phyloP scores from a whole-genome alignment of 2,329 filamentous ascomycete genomes.

The Arthrobotrys conoides region DNA sequence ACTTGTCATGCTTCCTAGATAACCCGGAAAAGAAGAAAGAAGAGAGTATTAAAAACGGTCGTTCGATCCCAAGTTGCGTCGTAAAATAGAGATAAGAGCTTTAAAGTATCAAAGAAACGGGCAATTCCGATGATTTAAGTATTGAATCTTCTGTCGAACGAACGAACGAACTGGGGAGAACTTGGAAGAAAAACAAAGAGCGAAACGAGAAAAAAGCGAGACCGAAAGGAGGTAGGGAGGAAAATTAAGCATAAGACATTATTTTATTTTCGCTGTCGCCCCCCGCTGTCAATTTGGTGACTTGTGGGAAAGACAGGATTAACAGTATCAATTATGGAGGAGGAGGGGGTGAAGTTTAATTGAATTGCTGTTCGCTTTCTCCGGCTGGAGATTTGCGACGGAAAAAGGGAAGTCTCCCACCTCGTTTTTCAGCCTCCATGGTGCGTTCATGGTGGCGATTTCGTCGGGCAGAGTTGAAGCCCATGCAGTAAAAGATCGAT shows the following conservation, averaged over 20 bases:
- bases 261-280: not conserved
- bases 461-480: constrained; percentile 68
- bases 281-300: not conserved
- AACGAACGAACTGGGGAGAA: constrained; percentile 8
- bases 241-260: constrained; percentile 50
- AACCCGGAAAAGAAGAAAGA: constrained; percentile 33
- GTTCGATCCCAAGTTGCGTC: constrained; percentile 47
- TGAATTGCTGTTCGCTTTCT: constrained; percentile 46
- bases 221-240: constrained; percentile 8
- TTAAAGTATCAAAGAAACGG: constrained; percentile 36
- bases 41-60: constrained; percentile 47
- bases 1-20: constrained; percentile 58
- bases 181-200: constrained; percentile 7
- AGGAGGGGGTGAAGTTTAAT: constrained; percentile 2
- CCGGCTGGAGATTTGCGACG: constrained; percentile 43
- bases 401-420: constrained; percentile 57
- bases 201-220: not conserved
- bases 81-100: constrained; percentile 55
- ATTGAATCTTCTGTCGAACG: constrained; percentile 33
- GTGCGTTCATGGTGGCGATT: constrained; percentile 64
- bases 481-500: constrained; percentile 76
- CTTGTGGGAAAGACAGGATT: constrained; percentile 8
- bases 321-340: constrained; percentile 23
- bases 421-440: constrained; percentile 55
- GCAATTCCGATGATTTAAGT: constrained; percentile 42